Percentiles rank a stretch among this genome's conserved stretches.
These are phyloP conservation scores for Aspergillus niger DNA, from an alignment of 2,329 filamentous ascomycete species.

Conservation along the genomic window DNA sequence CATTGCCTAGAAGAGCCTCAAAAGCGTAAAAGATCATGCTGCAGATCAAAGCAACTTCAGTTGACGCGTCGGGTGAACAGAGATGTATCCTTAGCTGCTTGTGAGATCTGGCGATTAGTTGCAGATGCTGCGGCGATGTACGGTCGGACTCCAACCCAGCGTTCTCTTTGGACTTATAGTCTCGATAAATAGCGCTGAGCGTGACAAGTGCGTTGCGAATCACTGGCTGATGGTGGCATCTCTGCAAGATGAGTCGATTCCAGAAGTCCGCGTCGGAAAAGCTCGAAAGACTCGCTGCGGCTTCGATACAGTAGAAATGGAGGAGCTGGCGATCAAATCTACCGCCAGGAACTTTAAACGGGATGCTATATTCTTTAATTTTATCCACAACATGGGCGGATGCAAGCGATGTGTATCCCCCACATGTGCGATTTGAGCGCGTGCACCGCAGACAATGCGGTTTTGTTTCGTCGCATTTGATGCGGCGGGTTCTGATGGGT, in stretches of 20 bases:
- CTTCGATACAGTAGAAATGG: slow-evolving; percentile 27
- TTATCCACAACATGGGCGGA: not conserved
- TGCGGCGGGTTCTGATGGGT: slow-evolving; percentile 5
- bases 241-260: slow-evolving; percentile 23
- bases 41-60: slow-evolving; percentile 27
- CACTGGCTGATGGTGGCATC: slow-evolving; percentile 25
- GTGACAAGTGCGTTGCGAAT: slow-evolving; percentile 26
- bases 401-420: not conserved
- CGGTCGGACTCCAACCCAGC: not conserved
- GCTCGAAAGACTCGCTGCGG: slow-evolving; percentile 18
- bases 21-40: slow-evolving; percentile 30
- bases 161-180: slow-evolving; percentile 1
- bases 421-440: slow-evolving; percentile 8
- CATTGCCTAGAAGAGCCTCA: slow-evolving; percentile 28
- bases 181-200: slow-evolving; percentile 23
- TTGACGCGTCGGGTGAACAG: slow-evolving; percentile 18
- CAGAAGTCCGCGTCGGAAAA: slow-evolving; percentile 26
- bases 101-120: slow-evolving; percentile 26
- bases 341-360: slow-evolving; percentile 28
- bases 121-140: slow-evolving; percentile 8
- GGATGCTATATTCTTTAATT: slow-evolving; percentile 25
- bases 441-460: slow-evolving; percentile 14
- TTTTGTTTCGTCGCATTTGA: slow-evolving; percentile 17
- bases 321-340: slow-evolving; percentile 27
- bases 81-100: slow-evolving; percentile 28